phyloP scores from a whole-genome alignment of 2,329 filamentous ascomycete species.

The Botrytis galanthina region DNA sequence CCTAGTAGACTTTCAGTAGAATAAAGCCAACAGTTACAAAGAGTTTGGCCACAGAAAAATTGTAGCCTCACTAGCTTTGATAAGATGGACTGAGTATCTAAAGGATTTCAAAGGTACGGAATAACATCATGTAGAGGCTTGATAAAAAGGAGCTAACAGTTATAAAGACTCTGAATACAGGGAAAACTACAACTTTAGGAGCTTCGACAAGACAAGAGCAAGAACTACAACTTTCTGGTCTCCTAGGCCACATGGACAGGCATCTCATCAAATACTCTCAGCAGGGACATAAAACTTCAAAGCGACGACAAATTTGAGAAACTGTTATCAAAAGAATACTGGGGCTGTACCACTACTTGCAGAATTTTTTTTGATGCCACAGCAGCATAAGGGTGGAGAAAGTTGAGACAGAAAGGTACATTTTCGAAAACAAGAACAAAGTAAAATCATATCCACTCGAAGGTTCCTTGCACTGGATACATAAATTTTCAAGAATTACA shows the following conservation, averaged over 20 bases:
- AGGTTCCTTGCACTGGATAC: background rate
- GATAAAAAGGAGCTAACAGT: background rate
- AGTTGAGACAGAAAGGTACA: background rate
- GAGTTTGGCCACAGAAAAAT: background rate
- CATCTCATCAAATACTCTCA: background rate
- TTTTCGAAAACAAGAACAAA: background rate
- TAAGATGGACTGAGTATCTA: no score
- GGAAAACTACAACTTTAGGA: background rate
- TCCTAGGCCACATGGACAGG: no score
- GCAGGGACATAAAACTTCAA: background rate
- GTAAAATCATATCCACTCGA: background rate
- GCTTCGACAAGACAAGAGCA: background rate
- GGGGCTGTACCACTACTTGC: background rate
- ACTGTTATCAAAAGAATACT: background rate
- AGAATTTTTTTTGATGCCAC: background rate
- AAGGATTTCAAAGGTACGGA: background rate
- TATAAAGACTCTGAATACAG: background rate
- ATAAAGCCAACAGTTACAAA: background rate
- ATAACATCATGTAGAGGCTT: background rate
- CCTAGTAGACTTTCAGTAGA: no score
- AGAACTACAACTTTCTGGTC: no score
- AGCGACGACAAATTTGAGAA: background rate
- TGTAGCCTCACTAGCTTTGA: background rate
- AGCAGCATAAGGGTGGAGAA: background rate
- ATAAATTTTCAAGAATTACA: background rate